phyloP scores from a whole-genome alignment of 768 basidiomycete species.

The Lentinula lateritia region DNA sequence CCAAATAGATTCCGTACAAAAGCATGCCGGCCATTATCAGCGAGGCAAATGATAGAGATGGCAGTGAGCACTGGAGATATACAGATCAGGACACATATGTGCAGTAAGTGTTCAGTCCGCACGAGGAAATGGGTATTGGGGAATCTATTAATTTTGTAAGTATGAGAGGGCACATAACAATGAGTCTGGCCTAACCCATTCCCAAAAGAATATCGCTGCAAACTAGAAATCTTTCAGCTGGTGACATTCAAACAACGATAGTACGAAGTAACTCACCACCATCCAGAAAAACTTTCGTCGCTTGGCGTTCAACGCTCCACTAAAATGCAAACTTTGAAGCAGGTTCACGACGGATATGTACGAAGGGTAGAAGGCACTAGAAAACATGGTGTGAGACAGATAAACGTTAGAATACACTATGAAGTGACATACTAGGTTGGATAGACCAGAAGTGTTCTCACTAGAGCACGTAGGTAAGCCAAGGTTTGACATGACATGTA shows the following conservation, averaged over 20 bases:
- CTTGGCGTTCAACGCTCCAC: slow-evolving; percentile 44
- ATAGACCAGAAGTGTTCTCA: slow-evolving; percentile 44
- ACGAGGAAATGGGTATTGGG: slow-evolving; percentile 9
- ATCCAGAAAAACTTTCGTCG: slow-evolving; percentile 52
- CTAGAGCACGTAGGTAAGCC: slow-evolving; percentile 15
- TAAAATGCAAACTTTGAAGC: slow-evolving; percentile 48
- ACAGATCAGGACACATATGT: not conserved
- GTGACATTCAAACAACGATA: not conserved
- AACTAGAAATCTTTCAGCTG: not conserved
- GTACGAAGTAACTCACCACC: slow-evolving; percentile 25
- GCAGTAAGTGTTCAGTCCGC: not conserved
- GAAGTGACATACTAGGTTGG: slow-evolving; percentile 38
- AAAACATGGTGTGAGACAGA: not conserved
- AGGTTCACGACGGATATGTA: slow-evolving; percentile 49
- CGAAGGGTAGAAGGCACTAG: slow-evolving; percentile 42
- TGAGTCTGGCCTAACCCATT: not conserved
- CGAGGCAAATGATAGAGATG: slow-evolving; percentile 42
- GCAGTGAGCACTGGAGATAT: slow-evolving; percentile 32
- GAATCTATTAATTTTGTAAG: not conserved
- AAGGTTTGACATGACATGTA: not conserved
- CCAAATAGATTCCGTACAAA: slow-evolving; percentile 37
- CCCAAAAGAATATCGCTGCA: slow-evolving; percentile 5
- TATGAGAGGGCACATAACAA: not conserved
- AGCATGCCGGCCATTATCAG: slow-evolving; percentile 37
- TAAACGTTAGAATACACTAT: not conserved